A percentile compares a stretch with the other conserved stretches of the same genome.
These are phyloP conservation scores for Zoysia matrella DNA, from an alignment of 202 grass and related monocot species.

Conservation along the genomic window DNA sequence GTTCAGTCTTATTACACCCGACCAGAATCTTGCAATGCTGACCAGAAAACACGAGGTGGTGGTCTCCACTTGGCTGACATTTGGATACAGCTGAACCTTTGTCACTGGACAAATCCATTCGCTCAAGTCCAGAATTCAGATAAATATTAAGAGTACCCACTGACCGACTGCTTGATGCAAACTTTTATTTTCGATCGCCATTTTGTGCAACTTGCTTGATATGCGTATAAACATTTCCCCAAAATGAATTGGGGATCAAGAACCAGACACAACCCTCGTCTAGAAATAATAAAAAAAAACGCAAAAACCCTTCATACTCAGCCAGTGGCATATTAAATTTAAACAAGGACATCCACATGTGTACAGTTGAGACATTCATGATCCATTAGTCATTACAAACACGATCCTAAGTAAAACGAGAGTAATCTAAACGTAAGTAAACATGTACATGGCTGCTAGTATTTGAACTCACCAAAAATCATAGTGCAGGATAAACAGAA, in stretches of 20 bases:
- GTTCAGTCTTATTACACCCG: too few relatives aligned
- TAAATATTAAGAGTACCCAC: too few relatives aligned
- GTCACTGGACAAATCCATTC: too few relatives aligned
- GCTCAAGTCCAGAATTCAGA: too few relatives aligned
- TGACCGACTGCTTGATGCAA: too few relatives aligned
- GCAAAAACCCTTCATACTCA: background rate
- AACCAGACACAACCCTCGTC: conserved; percentile 25
- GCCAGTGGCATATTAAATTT: background rate
- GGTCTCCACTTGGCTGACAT: too few relatives aligned
- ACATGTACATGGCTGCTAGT: conserved; percentile 20
- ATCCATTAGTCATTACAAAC: background rate
- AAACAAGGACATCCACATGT: background rate
- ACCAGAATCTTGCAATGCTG: too few relatives aligned
- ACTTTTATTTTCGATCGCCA: too few relatives aligned
- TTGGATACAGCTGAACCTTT: too few relatives aligned
- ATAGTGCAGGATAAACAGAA: conserved; percentile 23
- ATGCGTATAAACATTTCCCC: background rate
- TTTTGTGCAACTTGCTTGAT: too few relatives aligned
- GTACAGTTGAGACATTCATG: too few relatives aligned
- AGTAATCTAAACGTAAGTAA: conserved; percentile 16
- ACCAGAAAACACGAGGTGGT: too few relatives aligned
- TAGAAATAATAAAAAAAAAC: background rate
- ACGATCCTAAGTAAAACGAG: background rate
- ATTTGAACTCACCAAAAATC: conserved; percentile 35
- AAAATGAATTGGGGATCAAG: conserved; percentile 17